A percentile compares a stretch with the other conserved stretches of the same genome.
These are phyloP conservation scores for Geotrichum carabidarum DNA, from an alignment of 1,139 yeast genomes.

Conservation along the genomic window DNA sequence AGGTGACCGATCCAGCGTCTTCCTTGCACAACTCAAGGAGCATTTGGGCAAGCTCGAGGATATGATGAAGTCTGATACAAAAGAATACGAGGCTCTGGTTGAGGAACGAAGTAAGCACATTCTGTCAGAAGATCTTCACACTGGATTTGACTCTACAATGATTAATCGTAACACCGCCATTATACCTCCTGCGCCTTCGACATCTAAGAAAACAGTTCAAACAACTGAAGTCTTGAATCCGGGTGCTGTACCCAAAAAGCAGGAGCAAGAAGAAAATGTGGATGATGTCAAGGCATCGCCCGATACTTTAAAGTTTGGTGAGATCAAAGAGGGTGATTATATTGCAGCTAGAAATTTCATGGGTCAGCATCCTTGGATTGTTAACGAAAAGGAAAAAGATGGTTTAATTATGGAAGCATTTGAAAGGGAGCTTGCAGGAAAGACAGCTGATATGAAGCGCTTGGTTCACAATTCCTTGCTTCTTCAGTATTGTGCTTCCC, in stretches of 20 bases:
- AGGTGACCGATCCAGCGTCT: conserved; percentile 39
- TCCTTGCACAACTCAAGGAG: conserved; percentile 31
- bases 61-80: conserved; percentile 54
- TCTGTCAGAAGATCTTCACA: conserved; percentile 83
- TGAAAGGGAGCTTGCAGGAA: conserved; percentile 66
- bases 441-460: conserved; percentile 51
- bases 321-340: conserved; percentile 49
- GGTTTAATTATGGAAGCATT: conserved; percentile 91
- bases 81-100: conserved; percentile 60
- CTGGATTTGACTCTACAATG: conserved; percentile 88
- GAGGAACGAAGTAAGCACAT: conserved; percentile 71
- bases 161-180: conserved; percentile 52
- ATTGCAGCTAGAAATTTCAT: conserved; percentile 50
- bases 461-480: conserved; percentile 76
- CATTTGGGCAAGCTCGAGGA: conserved; percentile 36
- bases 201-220: conserved; percentile 22
- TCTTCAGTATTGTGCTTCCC: conserved; percentile 68
- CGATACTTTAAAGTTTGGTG: conserved; percentile 62
- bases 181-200: conserved; percentile 18
- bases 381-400: conserved; percentile 82
- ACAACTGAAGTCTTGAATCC: conserved; percentile 41
- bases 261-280: conserved; percentile 31
- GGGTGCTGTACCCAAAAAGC: conserved; percentile 19
- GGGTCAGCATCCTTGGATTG: conserved; percentile 58
- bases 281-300: conserved; percentile 51